These are phyloP conservation scores for Botrytis galanthina DNA, from an alignment of 2,329 filamentous ascomycete genomes.

Conservation along the genomic window DNA sequence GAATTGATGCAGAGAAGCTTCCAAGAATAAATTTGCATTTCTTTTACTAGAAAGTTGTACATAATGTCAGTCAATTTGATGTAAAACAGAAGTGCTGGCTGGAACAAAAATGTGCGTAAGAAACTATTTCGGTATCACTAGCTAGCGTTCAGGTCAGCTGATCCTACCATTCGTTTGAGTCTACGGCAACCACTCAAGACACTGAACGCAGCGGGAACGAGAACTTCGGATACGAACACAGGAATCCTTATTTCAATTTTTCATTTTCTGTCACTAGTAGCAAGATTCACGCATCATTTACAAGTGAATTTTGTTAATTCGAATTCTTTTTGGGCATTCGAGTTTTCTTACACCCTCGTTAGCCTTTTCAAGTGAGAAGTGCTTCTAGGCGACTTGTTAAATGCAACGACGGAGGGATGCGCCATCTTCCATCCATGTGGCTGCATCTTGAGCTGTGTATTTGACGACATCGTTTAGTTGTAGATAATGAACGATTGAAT, in stretches of 20 bases:
- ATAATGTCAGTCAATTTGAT: neutral
- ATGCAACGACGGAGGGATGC: neutral
- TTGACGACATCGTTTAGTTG: neutral
- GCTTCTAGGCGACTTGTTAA: neutral
- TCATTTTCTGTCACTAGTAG: neutral
- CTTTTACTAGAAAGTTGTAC: too few species aligned
- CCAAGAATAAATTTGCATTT: neutral
- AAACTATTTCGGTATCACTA: neutral
- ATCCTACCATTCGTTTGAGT: neutral
- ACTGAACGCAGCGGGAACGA: neutral
- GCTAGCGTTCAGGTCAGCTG: neutral
- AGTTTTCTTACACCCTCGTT: neutral
- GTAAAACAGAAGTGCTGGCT: neutral
- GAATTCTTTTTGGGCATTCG: neutral
- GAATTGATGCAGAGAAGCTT: neutral
- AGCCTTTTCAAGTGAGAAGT: neutral
- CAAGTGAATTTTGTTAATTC: slow-evolving; percentile 41
- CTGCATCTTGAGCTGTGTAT: neutral
- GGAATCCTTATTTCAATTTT: neutral
- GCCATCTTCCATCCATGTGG: neutral
- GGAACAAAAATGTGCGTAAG: neutral
- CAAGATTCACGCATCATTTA: slow-evolving; percentile 37
- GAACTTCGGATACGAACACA: neutral
- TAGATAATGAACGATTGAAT: neutral
- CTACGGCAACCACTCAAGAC: neutral